Evolutionary conservation across 2,329 filamentous ascomycete species (phyloP).

Genomic region (Thermothelomyces thermophilus): DNA sequence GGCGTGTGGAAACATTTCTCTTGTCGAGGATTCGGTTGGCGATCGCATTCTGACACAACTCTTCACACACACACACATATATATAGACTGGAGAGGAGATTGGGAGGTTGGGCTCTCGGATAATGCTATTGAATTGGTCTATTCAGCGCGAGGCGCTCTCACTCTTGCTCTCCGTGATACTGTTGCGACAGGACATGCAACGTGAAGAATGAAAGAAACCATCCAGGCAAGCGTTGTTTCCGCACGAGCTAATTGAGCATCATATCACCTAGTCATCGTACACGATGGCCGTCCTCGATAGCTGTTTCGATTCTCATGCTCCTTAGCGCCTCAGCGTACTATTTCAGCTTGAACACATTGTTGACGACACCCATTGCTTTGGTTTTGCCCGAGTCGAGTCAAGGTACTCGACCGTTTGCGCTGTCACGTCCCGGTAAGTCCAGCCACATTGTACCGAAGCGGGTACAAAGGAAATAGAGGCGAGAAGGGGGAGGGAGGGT

Average conservation of each 20-base stretch:
- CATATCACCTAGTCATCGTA: constrained; percentile 4
- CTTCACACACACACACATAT: constrained; percentile 5
- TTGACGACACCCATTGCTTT: constrained; percentile 64
- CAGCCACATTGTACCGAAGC: background rate
- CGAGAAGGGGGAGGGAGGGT: background rate
- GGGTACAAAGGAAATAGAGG: background rate
- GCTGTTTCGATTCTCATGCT: constrained; percentile 65
- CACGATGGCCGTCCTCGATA: constrained; percentile 65
- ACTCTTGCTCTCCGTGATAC: background rate
- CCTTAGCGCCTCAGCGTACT: constrained; percentile 64
- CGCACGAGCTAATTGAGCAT: no score
- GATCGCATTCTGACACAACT: constrained; percentile 15
- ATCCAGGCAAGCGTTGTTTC: background rate
- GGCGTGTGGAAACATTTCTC: background rate
- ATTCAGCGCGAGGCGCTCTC: background rate
- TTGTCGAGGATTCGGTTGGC: constrained; percentile 4
- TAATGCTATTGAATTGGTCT: constrained; percentile 6
- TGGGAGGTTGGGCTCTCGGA: background rate
- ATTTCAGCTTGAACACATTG: constrained; percentile 65
- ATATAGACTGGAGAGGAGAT: constrained; percentile 13
- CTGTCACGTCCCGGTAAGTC: constrained; percentile 19
- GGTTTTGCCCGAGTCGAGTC: constrained; percentile 54
- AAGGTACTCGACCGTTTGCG: constrained; percentile 45
- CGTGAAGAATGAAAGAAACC: no score
- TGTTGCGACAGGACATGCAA: background rate